Conservation (phyloP, 768 basidiomycete species). For the Hysterangium stoloniferum region DNA sequence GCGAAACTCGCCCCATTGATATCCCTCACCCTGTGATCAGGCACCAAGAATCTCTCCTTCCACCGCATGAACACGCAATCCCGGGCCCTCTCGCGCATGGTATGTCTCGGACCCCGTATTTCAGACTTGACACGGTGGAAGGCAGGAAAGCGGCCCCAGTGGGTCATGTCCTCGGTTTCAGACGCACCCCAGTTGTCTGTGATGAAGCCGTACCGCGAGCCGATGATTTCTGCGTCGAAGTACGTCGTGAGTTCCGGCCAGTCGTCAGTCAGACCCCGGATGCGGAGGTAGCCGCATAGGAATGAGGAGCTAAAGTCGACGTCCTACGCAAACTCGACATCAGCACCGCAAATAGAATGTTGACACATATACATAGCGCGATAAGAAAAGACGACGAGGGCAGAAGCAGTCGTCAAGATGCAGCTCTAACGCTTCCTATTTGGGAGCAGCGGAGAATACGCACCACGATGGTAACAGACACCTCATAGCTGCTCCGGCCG, state of each 20-base stretch:
- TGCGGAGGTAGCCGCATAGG: conserved; percentile 87
- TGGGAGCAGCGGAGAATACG: conserved; percentile 27
- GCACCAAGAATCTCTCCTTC: conserved; percentile 96
- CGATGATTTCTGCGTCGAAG: conserved; percentile 95
- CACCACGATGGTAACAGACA: conserved; percentile 86
- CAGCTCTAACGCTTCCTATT: conserved; percentile 11
- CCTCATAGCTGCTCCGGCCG: conserved; percentile 90
- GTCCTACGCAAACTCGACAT: conserved; percentile 51
- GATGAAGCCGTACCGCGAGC: conserved; percentile 81
- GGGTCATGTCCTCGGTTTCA: conserved; percentile 86
- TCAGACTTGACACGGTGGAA: conserved; percentile 78
- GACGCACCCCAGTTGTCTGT: conserved; percentile 88
- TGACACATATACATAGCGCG: no score
- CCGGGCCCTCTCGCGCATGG: conserved; percentile 53
- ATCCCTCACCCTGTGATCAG: conserved; percentile 86
- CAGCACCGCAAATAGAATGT: conserved; percentile 12
- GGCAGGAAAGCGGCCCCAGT: conserved; percentile 91
- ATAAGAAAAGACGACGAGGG: conserved; percentile 1
- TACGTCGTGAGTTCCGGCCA: conserved; percentile 96
- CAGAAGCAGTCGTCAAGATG: background rate
- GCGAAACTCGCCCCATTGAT: conserved; percentile 95
- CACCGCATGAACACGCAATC: conserved; percentile 81
- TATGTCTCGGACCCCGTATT: conserved; percentile 68
- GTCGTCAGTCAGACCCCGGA: conserved; percentile 86
- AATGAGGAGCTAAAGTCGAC: conserved; percentile 83